A percentile compares a stretch with the other conserved stretches of the same genome.
Conservation (phyloP, 495 filamentous ascomycete species). For the Penicillium maclennaniae region DNA sequence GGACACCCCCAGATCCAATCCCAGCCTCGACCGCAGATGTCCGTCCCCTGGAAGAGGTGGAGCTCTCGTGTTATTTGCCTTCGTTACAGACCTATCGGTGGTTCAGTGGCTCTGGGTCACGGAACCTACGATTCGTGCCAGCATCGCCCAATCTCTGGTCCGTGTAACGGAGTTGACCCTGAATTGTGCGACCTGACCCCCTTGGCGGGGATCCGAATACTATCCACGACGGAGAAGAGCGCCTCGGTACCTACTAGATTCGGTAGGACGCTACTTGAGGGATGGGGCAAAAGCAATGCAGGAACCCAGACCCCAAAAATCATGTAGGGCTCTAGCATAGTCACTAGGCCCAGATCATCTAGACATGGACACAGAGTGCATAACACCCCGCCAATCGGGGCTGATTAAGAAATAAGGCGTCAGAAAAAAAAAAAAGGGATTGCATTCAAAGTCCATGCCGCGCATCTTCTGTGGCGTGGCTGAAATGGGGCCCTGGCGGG, state of each 20-base stretch:
- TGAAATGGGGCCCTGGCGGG: conserved; percentile 13
- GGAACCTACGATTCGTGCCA: not conserved
- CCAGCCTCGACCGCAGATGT: not conserved
- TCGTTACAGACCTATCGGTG: not conserved
- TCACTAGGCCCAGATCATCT: no score
- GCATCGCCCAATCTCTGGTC: not conserved
- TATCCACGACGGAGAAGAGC: no score
- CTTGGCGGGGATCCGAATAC: no score
- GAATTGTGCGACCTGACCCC: not conserved
- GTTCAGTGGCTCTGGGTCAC: not conserved
- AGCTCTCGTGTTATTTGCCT: not conserved
- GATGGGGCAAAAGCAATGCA: no score
- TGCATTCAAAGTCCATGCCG: conserved; percentile 3
- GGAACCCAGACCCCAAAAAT: no score
- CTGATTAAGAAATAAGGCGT: not conserved
- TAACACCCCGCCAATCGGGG: not conserved
- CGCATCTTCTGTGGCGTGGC: conserved; percentile 19
- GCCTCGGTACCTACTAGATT: not conserved
- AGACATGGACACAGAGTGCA: not conserved
- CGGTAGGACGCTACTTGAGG: not conserved
- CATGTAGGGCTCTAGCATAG: no score
- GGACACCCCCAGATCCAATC: conserved; percentile 26
- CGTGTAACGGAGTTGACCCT: not conserved
- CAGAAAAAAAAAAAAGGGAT: not conserved
- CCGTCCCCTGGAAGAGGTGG: conserved; percentile 13